These are phyloP conservation scores for Dothistroma pini DNA, from an alignment of 2,329 filamentous ascomycete genomes.

Conservation along the genomic window DNA sequence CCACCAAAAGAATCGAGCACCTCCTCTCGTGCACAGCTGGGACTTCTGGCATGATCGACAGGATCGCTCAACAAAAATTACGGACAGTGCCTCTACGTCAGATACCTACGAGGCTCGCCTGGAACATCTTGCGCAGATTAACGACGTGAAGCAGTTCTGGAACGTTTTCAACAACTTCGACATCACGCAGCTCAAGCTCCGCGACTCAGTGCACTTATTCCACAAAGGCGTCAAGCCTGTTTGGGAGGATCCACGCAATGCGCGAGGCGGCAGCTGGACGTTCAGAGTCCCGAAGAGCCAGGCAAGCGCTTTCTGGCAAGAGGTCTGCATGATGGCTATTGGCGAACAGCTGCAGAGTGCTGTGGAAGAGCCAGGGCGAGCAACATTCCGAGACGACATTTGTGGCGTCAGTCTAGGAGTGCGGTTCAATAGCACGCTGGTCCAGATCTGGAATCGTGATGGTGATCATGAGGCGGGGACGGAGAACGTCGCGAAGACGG, in stretches of 20 bases:
- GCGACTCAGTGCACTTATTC: constrained; percentile 69
- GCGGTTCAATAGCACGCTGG: constrained; percentile 82
- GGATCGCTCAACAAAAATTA: constrained; percentile 30
- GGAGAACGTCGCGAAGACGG: constrained; percentile 66
- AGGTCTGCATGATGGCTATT: constrained; percentile 75
- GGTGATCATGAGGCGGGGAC: constrained; percentile 75
- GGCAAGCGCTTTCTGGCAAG: constrained; percentile 72
- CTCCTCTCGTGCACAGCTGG: constrained; percentile 51
- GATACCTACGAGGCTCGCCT: constrained; percentile 44
- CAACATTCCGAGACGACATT: constrained; percentile 69
- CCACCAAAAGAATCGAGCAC: constrained; percentile 43
- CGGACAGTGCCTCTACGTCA: constrained; percentile 24
- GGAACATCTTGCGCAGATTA: constrained; percentile 44
- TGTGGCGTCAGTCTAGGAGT: constrained; percentile 85
- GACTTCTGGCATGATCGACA: constrained; percentile 52
- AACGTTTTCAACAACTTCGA: constrained; percentile 66
- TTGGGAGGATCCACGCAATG: constrained; percentile 83
- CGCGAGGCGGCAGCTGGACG: constrained; percentile 83
- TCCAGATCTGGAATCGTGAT: constrained; percentile 92
- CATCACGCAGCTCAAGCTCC: constrained; percentile 66
- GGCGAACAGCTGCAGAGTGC: constrained; percentile 75
- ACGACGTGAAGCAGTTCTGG: constrained; percentile 49
- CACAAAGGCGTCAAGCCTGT: constrained; percentile 78
- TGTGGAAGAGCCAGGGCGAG: constrained; percentile 52
- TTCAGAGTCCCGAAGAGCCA: constrained; percentile 79